phyloP scores from a whole-genome alignment of 768 basidiomycete genomes.

The Porphyrellus cyaneotinctus region DNA sequence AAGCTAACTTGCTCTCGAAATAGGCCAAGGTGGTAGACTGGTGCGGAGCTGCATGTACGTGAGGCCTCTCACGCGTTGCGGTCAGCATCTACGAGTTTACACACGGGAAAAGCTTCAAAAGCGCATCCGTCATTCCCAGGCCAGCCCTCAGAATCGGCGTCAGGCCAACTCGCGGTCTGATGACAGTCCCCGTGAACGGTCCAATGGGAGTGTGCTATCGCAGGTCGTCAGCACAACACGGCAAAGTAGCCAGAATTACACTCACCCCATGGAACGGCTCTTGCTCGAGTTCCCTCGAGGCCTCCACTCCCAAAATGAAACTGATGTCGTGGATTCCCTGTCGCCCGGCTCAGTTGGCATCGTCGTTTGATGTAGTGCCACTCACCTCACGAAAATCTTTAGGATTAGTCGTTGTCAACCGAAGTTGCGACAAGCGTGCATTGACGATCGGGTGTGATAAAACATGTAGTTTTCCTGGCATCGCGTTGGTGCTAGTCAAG shows the following conservation, averaged over 20 bases:
- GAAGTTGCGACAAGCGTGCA: conserved; percentile 66
- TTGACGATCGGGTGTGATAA: conserved; percentile 71
- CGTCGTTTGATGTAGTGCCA: neutral
- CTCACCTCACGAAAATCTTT: conserved; percentile 79
- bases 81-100: conserved; percentile 25
- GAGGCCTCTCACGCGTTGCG: neutral
- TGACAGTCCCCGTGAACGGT: conserved; percentile 67
- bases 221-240: neutral
- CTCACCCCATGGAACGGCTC: conserved; percentile 62
- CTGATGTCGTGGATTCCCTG: conserved; percentile 76
- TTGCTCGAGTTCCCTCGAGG: conserved; percentile 64
- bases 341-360: conserved; percentile 4
- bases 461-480: conserved; percentile 43
- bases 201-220: conserved; percentile 73
- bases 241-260: neutral
- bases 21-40: conserved; percentile 87
- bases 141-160: conserved; percentile 93
- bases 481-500: too few species aligned
- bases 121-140: conserved; percentile 86
- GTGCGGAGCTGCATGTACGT: conserved; percentile 49
- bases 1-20: conserved; percentile 83
- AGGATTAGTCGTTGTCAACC: conserved; percentile 53
- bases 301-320: conserved; percentile 78
- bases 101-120: conserved; percentile 82
- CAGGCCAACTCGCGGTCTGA: conserved; percentile 79